Evolutionary conservation across 768 basidiomycete genomes (phyloP).

Genomic region (Termitomyces sp.): DNA sequence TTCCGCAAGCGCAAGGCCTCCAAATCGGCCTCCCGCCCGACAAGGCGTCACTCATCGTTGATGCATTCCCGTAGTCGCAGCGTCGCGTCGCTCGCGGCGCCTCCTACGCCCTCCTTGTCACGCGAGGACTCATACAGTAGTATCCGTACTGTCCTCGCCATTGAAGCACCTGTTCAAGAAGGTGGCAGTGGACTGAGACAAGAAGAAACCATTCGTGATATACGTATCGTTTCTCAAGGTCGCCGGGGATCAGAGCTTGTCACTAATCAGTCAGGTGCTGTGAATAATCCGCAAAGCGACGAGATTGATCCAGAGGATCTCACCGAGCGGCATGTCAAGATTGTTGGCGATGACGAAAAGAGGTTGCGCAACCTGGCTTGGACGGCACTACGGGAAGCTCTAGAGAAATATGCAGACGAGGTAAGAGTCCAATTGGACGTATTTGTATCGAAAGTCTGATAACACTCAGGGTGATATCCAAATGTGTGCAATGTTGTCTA

Average conservation of each 20-base stretch:
- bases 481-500: constrained; percentile 69
- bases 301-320: constrained; percentile 17
- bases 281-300: constrained; percentile 13
- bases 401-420: constrained; percentile 64
- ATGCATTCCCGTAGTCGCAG: constrained; percentile 54
- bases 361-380: constrained; percentile 53
- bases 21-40: constrained; percentile 25
- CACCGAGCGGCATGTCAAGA: constrained; percentile 39
- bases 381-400: constrained; percentile 47
- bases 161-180: constrained; percentile 35
- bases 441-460: not conserved
- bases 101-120: constrained; percentile 27
- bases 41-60: constrained; percentile 25
- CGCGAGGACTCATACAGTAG: constrained; percentile 64
- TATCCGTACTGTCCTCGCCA: constrained; percentile 66
- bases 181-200: constrained; percentile 18
- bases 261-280: constrained; percentile 18
- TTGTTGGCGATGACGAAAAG: constrained; percentile 48
- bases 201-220: constrained; percentile 28
- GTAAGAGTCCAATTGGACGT: constrained; percentile 29
- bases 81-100: constrained; percentile 55
- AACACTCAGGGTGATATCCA: constrained; percentile 68
- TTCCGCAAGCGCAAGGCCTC: constrained; percentile 26
- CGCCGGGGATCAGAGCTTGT: constrained; percentile 31
- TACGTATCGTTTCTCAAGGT: constrained; percentile 21